Percentiles rank a stretch among this genome's conserved stretches.
phyloP scores from a whole-genome alignment of 1,284 basidiomycete species.

The Porodaedalea pini region DNA sequence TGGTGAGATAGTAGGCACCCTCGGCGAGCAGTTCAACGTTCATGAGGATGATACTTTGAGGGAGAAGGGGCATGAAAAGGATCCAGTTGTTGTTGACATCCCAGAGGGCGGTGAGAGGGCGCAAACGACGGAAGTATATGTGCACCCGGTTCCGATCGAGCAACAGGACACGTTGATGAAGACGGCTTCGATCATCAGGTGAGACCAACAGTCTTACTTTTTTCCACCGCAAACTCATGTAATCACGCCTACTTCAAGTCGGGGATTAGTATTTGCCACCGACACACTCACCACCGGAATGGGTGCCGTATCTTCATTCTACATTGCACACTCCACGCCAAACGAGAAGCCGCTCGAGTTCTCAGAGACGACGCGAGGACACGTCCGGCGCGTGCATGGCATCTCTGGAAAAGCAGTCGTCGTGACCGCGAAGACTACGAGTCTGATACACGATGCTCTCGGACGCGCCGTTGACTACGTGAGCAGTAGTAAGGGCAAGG shows the following conservation, averaged over 20 bases:
- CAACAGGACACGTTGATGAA: conserved; percentile 73
- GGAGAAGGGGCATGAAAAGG: conserved; percentile 48
- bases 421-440: conserved; percentile 62
- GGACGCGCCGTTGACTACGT: conserved; percentile 33
- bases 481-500: conserved; percentile 22
- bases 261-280: conserved; percentile 66
- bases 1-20: conserved; percentile 71
- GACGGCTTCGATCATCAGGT: conserved; percentile 68
- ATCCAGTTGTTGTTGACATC: conserved; percentile 74
- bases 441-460: conserved; percentile 60
- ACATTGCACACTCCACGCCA: conserved; percentile 57
- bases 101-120: conserved; percentile 37
- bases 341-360: conserved; percentile 51
- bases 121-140: conserved; percentile 51
- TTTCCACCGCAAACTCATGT: background rate
- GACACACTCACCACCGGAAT: conserved; percentile 62
- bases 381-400: conserved; percentile 58
- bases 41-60: conserved; percentile 54
- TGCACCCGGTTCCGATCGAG: conserved; percentile 57
- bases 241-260: conserved; percentile 36
- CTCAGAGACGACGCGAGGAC: conserved; percentile 56
- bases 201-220: conserved; percentile 25
- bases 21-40: conserved; percentile 57
- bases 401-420: conserved; percentile 64
- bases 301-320: conserved; percentile 58